Percentiles rank a stretch among this genome's conserved stretches.
phyloP scores from a whole-genome alignment of 352 stramenopile genomes.

The Pythium aquatile region DNA sequence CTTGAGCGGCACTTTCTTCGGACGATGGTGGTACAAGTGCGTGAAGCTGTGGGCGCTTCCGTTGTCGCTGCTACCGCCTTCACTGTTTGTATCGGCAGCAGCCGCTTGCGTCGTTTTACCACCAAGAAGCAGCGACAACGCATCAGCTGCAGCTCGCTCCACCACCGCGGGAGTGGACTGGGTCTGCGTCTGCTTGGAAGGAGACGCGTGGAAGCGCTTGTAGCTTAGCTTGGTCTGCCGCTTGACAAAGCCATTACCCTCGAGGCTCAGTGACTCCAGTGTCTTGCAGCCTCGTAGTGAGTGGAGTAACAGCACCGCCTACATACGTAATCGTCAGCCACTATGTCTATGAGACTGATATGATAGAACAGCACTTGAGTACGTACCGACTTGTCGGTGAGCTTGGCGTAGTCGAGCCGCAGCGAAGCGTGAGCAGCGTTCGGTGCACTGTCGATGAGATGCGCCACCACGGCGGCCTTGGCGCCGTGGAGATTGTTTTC shows the following conservation, averaged over 20 bases:
- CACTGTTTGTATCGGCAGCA: neutral
- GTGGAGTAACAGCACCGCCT: constrained; percentile 61
- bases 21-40: constrained; percentile 16
- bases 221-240: constrained; percentile 28
- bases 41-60: constrained; percentile 18
- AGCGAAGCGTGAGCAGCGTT: constrained; percentile 41
- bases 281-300: constrained; percentile 52
- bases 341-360: no score
- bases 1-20: constrained; percentile 35
- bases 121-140: constrained; percentile 21
- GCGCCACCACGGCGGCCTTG: constrained; percentile 45
- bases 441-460: constrained; percentile 48
- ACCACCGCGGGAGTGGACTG: neutral
- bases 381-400: constrained; percentile 61
- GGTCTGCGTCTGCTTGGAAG: neutral
- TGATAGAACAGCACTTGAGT: no score
- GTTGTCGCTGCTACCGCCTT: constrained; percentile 3
- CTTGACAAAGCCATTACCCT: constrained; percentile 61
- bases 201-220: constrained; percentile 23
- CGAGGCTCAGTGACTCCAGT: constrained; percentile 59
- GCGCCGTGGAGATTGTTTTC: constrained; percentile 66
- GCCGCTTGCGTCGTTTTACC: constrained; percentile 10
- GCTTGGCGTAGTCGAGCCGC: constrained; percentile 48
- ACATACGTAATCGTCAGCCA: neutral
- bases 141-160: constrained; percentile 18